These are phyloP conservation scores for Biscogniauxia marginata DNA, from an alignment of 2,329 filamentous ascomycete species.

Conservation along the genomic window DNA sequence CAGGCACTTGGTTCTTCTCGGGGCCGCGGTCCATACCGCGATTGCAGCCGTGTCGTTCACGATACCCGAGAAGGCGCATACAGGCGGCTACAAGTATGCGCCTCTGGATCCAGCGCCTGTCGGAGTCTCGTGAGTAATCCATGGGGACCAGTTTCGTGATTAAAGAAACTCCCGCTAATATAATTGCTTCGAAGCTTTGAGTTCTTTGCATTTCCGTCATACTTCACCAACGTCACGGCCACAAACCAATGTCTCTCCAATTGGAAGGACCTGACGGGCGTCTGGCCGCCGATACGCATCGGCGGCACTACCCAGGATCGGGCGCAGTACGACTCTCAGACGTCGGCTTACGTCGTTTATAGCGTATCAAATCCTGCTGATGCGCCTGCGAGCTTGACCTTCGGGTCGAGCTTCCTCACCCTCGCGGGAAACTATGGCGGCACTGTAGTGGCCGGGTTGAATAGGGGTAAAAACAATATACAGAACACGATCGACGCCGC, in stretches of 20 bases:
- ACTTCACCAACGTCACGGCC: constrained; percentile 50
- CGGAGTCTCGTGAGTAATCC: constrained; percentile 47
- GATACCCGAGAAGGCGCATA: constrained; percentile 30
- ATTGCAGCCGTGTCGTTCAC: constrained; percentile 32
- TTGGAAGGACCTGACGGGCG: constrained; percentile 47
- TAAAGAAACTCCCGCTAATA: background rate
- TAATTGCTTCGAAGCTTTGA: constrained; percentile 40
- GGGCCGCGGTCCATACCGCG: constrained; percentile 12
- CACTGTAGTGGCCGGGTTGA: constrained; percentile 51
- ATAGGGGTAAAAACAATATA: constrained; percentile 51
- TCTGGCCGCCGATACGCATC: constrained; percentile 54
- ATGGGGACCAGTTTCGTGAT: no score
- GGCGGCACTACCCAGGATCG: constrained; percentile 60
- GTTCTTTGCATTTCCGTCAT: constrained; percentile 56
- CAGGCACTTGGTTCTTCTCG: constrained; percentile 3
- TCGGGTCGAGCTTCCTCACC: constrained; percentile 51
- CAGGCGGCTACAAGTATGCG: constrained; percentile 27
- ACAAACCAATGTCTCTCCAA: constrained; percentile 53
- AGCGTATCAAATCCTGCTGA: constrained; percentile 45
- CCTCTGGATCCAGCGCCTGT: constrained; percentile 42
- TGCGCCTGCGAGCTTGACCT: constrained; percentile 50
- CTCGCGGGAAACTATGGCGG: constrained; percentile 49
- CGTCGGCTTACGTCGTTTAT: constrained; percentile 48
- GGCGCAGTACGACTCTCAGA: constrained; percentile 48
- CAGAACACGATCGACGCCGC: constrained; percentile 55